Evolutionary conservation across 805 yeast species (phyloP), one percentile per base, ranked within the genome.

Genomic region (Lipomyces spencermartinsiae): DNA sequence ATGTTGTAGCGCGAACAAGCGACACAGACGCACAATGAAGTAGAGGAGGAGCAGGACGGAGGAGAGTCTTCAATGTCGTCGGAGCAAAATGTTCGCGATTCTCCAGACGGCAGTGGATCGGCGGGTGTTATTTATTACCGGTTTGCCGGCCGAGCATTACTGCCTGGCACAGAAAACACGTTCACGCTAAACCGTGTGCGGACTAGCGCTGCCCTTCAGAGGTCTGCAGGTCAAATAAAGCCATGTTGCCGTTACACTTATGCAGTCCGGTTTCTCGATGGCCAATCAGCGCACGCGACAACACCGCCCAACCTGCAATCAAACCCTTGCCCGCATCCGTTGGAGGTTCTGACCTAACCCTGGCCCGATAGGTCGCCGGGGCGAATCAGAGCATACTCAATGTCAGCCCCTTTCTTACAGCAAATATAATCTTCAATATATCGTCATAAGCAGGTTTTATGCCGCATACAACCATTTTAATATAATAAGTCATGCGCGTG

Each of bases 221-320:
- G 65, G 65, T 63, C 65, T 63, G 65, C 65, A 63, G 65, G 65
- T 29, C 65, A 63, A 43, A 57, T 63, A 63, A 55, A 63, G 62
- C 65, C 65, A 53, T 39, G 37, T 14, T 10, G 51, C 4, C 19
- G 46, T 19, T 22, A 34, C 63, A 58, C 46, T 58, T 63, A 49
- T 58, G 65, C 65, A 9, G 53, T 19, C 19, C 57, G 9, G 34
- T 22, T 2, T 22, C 6, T 5, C 19, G 5, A 31, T 22, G 43
- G 51, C 66, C 66, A 63, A 63, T 63, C 66, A 63, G 57, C n/a
- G 59, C 63, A 31, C 63, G 63, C 34, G 22, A 4, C 22, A 43
- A 6, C 3, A n/a, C 16, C n/a, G 49, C 49, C 16, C 19, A n/a
- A 43, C 49, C 49, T 16, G 49, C 22, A 16, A 5, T 9, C 9